Conservation (phyloP, 148 eudicot genomes). For the Selenicereus undatus region DNA sequence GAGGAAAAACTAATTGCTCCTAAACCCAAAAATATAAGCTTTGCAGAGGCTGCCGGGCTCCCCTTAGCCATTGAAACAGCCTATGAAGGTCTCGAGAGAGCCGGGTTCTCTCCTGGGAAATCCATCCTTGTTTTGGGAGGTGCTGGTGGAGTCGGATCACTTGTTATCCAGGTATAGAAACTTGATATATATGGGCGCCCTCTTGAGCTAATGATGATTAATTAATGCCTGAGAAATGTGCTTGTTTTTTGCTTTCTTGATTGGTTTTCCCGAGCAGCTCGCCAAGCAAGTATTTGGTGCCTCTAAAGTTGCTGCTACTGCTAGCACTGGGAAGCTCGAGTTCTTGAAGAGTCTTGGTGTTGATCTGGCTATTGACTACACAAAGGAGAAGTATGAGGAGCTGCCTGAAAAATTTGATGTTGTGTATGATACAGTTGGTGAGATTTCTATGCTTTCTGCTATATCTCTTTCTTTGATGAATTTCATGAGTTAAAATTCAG, state of each 20-base stretch:
- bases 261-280: constrained; percentile 40
- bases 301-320: constrained; percentile 91
- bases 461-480: not conserved
- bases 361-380: constrained; percentile 85
- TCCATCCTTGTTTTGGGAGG: constrained; percentile 90
- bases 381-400: constrained; percentile 83
- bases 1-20: constrained; percentile 79
- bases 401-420: constrained; percentile 82
- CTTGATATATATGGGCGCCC: not conserved
- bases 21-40: constrained; percentile 74
- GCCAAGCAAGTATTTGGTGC: constrained; percentile 96
- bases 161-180: constrained; percentile 68
- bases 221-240: not conserved
- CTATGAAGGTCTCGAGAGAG: constrained; percentile 82
- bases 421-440: constrained; percentile 89
- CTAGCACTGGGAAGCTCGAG: constrained; percentile 83
- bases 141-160: constrained; percentile 95
- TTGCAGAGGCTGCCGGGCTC: constrained; percentile 75
- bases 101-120: constrained; percentile 71
- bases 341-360: constrained; percentile 76
- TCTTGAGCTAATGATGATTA: not conserved
- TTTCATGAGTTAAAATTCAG: too few species aligned
- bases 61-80: constrained; percentile 94
- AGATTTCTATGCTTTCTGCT: constrained; percentile 20
- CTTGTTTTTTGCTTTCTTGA: not conserved